Conservation (phyloP, 352 stramenopile genomes). For the Pythium diclinum region DNA sequence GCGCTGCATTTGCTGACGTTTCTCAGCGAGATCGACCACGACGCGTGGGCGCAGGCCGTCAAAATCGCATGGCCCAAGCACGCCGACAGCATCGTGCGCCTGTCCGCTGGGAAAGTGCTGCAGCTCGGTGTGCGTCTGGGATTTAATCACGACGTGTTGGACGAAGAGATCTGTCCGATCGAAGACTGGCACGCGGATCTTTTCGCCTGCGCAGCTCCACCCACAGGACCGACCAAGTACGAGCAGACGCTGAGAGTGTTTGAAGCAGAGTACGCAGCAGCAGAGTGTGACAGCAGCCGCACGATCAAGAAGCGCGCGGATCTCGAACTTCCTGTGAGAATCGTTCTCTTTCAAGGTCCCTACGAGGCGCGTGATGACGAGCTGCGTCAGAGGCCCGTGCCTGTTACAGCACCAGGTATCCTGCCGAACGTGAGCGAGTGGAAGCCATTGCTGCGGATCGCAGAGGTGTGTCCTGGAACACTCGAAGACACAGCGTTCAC, state of each 20-base stretch:
- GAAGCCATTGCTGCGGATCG: not conserved
- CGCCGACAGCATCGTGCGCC: not conserved
- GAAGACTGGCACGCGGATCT: not conserved
- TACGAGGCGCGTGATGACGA: not conserved
- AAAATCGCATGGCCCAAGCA: not conserved
- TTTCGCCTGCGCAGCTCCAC: not conserved
- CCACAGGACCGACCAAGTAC: not conserved
- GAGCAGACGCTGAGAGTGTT: not conserved
- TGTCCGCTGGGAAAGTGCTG: not conserved
- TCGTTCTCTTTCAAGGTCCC: not conserved
- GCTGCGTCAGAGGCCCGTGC: not conserved
- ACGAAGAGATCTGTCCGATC: not conserved
- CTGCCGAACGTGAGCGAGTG: not conserved
- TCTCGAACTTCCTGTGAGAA: not conserved
- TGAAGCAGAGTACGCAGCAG: not conserved
- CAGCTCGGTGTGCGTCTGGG: not conserved
- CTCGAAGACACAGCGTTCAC: not conserved
- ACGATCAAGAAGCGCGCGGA: not conserved
- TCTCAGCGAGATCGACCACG: not conserved
- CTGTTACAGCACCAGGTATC: not conserved
- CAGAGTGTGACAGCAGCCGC: not conserved
- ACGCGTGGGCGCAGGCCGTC: not conserved
- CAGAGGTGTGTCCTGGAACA: not conserved
- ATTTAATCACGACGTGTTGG: not conserved
- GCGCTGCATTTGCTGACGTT: not conserved